Percentiles rank a stretch among this genome's conserved stretches.
These are phyloP conservation scores for Coccomyxa subellipsoidea DNA, from an alignment of 163 green algal species.

Conservation along the genomic window DNA sequence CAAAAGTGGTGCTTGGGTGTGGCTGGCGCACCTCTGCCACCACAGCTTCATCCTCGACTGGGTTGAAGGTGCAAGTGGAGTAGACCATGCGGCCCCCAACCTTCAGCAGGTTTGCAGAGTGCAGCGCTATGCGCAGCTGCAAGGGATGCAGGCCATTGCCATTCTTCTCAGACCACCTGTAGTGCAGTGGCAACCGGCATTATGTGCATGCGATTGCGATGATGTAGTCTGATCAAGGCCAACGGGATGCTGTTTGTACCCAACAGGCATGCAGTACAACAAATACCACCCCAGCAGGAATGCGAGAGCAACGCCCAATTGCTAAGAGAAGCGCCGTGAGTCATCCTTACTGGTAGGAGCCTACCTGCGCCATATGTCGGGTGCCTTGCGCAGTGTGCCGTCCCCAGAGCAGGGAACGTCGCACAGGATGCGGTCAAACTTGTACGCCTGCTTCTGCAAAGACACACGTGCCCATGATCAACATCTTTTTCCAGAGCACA, in stretches of 20 bases:
- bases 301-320: no score
- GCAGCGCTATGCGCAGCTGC: constrained; percentile 87
- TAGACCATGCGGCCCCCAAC: constrained; percentile 95
- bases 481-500: no score
- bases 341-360: no score
- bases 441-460: constrained; percentile 15
- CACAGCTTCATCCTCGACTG: constrained; percentile 97
- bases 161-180: constrained; percentile 64
- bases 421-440: constrained; percentile 93
- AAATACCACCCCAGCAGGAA: no score
- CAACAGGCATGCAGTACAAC: no score
- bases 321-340: no score
- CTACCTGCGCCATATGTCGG: constrained; percentile 93
- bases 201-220: constrained; percentile 44
- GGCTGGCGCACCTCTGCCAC: constrained; percentile 73
- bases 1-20: background rate
- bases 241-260: no score
- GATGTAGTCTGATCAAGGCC: no score
- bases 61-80: constrained; percentile 98
- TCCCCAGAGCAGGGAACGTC: constrained; percentile 97
- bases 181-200: background rate
- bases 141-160: constrained; percentile 87
- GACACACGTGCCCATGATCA: no score
- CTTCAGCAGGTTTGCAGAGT: constrained; percentile 71
- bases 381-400: constrained; percentile 94